Evolutionary conservation across 495 filamentous ascomycete species (phyloP), one percentile per base, ranked within the genome.

Genomic region (Penicillium pancosmium): DNA sequence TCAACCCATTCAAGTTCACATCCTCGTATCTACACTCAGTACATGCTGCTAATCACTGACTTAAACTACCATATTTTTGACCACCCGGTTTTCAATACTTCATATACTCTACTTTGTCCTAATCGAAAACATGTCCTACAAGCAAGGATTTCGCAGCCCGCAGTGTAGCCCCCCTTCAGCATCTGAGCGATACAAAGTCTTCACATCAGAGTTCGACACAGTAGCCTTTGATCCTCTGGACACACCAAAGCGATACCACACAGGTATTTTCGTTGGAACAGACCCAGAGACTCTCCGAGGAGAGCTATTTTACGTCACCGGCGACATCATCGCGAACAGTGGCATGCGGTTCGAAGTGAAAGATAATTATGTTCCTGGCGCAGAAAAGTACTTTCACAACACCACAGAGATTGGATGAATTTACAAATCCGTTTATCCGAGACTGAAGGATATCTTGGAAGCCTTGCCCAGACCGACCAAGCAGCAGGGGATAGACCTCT

Each of bases 401-500:
- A 51, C 55, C 3, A 44, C 41, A 9, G 12, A 44, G 19, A 52
- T 57, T 18, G 55, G 55, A 52, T 51, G 47, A 48, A 46, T 57
- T 44, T 47, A 12, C 21, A 44, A 52, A 21, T 4, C 21, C 0
- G 36, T 46, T 57, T 52, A 16, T 35, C 11, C n/a, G 9, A 44
- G 36, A 46, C 25, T 57, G 27, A 44, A 7, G 47, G 27, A 16
- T 43, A 52, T 52, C 19, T 46, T 57, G 48, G 23, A 44, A 19
- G 47, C 34, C 12, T 33, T 57, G 47, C 47, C 35, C 12, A 57
- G 12, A 46, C 36, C 55, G 36, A 52, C 47, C 16, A 51, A 52
- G 46, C 55, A 57, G 55, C 55, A 57, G 55, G 55, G 55, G 33
- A 16, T 57, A 34, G 38, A 52, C n/a, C 46, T 52, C 19, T 51